Conservation (phyloP, 2,329 filamentous ascomycete genomes). For the Pseudocercospora ulei region DNA sequence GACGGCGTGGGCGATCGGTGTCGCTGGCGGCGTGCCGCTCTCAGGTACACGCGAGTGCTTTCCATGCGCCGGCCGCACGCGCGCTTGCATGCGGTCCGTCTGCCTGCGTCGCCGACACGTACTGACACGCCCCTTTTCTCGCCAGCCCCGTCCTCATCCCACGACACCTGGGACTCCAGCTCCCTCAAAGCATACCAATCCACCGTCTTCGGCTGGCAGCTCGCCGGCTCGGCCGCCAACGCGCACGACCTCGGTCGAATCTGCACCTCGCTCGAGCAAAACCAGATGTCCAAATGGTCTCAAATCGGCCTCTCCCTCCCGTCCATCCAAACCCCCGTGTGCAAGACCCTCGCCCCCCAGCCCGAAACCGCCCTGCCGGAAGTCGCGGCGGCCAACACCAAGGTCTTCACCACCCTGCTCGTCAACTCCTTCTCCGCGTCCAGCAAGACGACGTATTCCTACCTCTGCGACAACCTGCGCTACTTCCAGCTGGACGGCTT, state of each 20-base stretch:
- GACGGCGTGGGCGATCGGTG: slow-evolving; percentile 13
- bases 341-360: slow-evolving; percentile 18
- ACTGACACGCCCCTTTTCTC: no score
- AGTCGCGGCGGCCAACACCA: slow-evolving; percentile 22
- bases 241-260: slow-evolving; percentile 20
- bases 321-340: slow-evolving; percentile 23
- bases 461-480: slow-evolving; percentile 27
- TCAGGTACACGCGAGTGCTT: no score
- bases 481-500: slow-evolving; percentile 23
- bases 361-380: slow-evolving; percentile 19
- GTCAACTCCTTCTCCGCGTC: slow-evolving; percentile 21
- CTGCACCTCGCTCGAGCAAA: slow-evolving; percentile 21
- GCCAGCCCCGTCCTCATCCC: no score
- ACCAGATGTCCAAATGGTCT: slow-evolving; percentile 21
- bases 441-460: slow-evolving; percentile 17
- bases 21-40: slow-evolving; percentile 8
- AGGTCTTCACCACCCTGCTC: slow-evolving; percentile 25
- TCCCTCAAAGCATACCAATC: slow-evolving; percentile 24
- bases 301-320: slow-evolving; percentile 18
- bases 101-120: no score
- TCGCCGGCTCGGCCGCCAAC: slow-evolving; percentile 24
- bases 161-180: slow-evolving; percentile 13
- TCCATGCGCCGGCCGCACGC: no score
- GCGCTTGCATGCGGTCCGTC: no score
- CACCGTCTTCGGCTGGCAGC: slow-evolving; percentile 27